Percentiles rank a stretch among this genome's conserved stretches.
phyloP scores from a whole-genome alignment of 306 rosid species.

The Neltuma alba region DNA sequence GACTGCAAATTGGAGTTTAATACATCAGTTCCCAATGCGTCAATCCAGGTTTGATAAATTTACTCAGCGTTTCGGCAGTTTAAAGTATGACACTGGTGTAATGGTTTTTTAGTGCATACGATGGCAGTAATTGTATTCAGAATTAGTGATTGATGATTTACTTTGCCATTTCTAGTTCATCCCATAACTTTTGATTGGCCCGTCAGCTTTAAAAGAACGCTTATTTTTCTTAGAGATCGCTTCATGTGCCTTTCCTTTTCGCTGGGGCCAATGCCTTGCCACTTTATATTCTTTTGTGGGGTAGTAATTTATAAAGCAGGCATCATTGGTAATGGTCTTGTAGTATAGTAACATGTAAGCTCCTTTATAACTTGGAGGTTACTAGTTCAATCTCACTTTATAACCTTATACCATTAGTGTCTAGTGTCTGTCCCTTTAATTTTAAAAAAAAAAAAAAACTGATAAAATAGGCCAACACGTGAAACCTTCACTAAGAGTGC shows the following conservation, averaged over 20 bases:
- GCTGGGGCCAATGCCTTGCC: background rate
- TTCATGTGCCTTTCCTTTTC: background rate
- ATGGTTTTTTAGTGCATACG: background rate
- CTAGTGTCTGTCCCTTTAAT: no score
- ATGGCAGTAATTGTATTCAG: slow-evolving; percentile 21
- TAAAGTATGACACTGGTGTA: slow-evolving; percentile 33
- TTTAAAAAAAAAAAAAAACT: no score
- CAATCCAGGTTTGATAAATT: slow-evolving; percentile 30
- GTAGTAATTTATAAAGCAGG: background rate
- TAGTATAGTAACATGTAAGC: no score
- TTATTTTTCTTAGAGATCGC: background rate
- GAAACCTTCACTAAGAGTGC: background rate
- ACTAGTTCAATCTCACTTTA: no score
- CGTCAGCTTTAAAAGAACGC: background rate
- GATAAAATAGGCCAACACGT: background rate
- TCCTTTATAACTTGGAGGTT: no score
- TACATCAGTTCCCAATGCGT: slow-evolving; percentile 38
- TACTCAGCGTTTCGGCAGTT: slow-evolving; percentile 30
- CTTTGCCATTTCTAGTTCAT: slow-evolving; percentile 28
- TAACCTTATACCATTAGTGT: no score
- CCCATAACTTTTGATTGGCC: background rate
- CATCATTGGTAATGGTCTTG: no score
- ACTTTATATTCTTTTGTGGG: background rate
- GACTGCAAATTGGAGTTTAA: slow-evolving; percentile 61
- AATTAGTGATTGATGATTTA: background rate